Base-by-base conservation (phyloP, 768 basidiomycete genomes). In the Pisolithus sp. region DNA sequence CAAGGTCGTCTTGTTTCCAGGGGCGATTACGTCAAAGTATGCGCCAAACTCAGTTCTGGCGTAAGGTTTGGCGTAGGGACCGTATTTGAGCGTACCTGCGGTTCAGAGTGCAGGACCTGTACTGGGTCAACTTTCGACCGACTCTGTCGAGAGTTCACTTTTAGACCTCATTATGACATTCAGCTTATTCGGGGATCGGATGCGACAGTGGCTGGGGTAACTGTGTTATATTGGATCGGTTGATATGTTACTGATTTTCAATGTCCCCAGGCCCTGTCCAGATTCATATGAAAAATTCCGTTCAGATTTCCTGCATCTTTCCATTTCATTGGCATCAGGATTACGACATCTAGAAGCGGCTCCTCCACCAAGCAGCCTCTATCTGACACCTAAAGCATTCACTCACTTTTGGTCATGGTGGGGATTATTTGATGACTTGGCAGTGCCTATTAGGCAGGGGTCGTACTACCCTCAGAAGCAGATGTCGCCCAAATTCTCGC, bases 331-430 rank as follows among this genome's bases (percentile, higher is more conserved):
- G 58, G 79, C 80, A 23, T 86, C 88, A 2, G 84, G 84, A 7
- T 72, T 81, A 20, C 69, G 20, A 69, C 63, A 56, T 36, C 57
- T 65, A 38, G 67, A 61, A 42, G 49, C 50, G 34, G 36, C 44
- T 17, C 65, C 59, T 55, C 56, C 68, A 34, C 72, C 79, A 31
- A 94, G 85, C 69, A 89, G 79, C 58, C 71, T 97, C 50, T 88
- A 98, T 67, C 78, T 95, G 30, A 89, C 86, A 2, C 91, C 93
- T 0, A 84, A 86, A 57, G 75, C 82, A 2, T 93, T 92, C 59
- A 76, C 89, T 2, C 89, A 93, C 66, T 98, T 98, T 70, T 90
- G 86, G 80, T 78, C 85, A 1, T 96, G 93, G 94, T 94, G 89
- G 80, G 74, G 76, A 37, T 72, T 93, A 4, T 98, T 97, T 61